These are phyloP conservation scores for Henckelia pumila DNA, from an alignment of 257 asterid genomes.

Conservation along the genomic window DNA sequence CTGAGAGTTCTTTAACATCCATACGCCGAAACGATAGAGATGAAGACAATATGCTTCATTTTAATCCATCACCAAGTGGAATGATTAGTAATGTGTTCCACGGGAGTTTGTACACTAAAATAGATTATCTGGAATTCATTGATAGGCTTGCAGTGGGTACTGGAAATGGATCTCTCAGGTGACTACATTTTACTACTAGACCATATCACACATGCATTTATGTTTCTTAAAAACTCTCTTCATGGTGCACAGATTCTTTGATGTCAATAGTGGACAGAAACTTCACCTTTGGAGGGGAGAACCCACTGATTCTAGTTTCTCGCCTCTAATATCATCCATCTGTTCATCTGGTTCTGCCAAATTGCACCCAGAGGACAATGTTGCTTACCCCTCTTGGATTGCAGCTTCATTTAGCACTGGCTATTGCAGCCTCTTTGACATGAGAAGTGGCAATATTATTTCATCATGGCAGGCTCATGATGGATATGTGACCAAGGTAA, in stretches of 20 bases:
- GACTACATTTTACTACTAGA: conserved; percentile 26
- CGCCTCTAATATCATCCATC: conserved; percentile 81
- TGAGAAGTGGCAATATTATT: conserved; percentile 79
- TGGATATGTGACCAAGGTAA: conserved; percentile 96
- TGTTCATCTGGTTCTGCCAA: conserved; percentile 68
- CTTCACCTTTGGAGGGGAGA: conserved; percentile 94
- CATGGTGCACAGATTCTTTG: conserved; percentile 69
- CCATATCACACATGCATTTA: conserved; percentile 7
- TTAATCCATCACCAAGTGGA: conserved; percentile 74
- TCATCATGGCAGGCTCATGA: conserved; percentile 98
- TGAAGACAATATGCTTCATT: conserved; percentile 72
- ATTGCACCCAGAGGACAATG: conserved; percentile 39
- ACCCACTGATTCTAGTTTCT: conserved; percentile 57
- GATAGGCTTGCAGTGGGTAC: conserved; percentile 81
- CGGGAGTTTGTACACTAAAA: conserved; percentile 79
- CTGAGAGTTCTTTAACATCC: conserved; percentile 63
- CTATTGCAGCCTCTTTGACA: conserved; percentile 74
- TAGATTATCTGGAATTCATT: conserved; percentile 68
- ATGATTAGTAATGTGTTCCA: conserved; percentile 74
- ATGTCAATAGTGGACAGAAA: conserved; percentile 78
- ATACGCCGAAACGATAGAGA: conserved; percentile 53
- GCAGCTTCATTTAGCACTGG: conserved; percentile 93
- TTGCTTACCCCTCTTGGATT: conserved; percentile 72
- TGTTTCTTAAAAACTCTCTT: conserved; percentile 19
- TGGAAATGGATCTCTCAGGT: conserved; percentile 96